Evolutionary conservation across 2,329 filamentous ascomycete genomes (phyloP).

Genomic region (Diaporthe sp.): DNA sequence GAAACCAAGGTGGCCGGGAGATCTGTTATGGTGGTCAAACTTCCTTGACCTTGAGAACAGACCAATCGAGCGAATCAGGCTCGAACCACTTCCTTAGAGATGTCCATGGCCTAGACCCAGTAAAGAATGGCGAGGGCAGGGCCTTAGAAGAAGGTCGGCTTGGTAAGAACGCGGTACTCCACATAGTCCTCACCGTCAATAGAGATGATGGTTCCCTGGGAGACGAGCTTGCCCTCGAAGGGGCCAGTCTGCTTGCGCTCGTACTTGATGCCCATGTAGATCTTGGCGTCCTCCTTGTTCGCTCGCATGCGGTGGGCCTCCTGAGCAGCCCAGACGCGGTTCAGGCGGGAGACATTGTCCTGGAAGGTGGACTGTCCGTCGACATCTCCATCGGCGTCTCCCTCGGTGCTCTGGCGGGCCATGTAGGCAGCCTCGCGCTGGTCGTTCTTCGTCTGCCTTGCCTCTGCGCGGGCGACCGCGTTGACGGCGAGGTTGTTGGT

Average conservation of each 20-base stretch:
- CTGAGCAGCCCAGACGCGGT: constrained; percentile 69
- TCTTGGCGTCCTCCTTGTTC: constrained; percentile 67
- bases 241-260: constrained; percentile 73
- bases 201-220: constrained; percentile 71
- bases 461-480: constrained; percentile 67
- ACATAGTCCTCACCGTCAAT: constrained; percentile 78
- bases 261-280: constrained; percentile 72
- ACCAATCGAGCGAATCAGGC: neutral
- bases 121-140: neutral
- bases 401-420: constrained; percentile 18
- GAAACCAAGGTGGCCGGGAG: neutral
- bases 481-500: constrained; percentile 64
- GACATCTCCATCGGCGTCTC: constrained; percentile 9
- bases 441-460: constrained; percentile 65
- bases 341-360: constrained; percentile 66
- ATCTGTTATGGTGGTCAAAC: neutral
- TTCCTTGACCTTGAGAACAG: neutral
- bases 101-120: too few relatives aligned
- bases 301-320: constrained; percentile 62
- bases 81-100: too few relatives aligned
- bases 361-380: constrained; percentile 53
- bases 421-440: constrained; percentile 56
- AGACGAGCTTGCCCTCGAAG: constrained; percentile 75
- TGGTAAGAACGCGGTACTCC: constrained; percentile 75
- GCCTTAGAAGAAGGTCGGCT: constrained; percentile 70